Conservation (phyloP, 2,329 filamentous ascomycete genomes). For the Fusarium nanum region DNA sequence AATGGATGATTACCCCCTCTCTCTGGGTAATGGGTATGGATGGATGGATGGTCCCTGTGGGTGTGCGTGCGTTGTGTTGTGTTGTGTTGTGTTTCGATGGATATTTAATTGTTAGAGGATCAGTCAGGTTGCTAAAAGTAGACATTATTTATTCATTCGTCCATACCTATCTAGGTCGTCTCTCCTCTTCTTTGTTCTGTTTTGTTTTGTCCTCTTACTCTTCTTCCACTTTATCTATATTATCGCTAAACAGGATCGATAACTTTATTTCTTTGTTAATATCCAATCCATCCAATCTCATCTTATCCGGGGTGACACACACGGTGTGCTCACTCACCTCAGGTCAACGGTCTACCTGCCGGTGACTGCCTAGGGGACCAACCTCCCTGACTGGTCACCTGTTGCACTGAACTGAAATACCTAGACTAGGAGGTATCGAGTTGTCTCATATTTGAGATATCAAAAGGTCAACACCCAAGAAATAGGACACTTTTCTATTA, state of each 20-base stretch:
- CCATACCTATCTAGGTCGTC: not conserved
- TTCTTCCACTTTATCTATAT: not conserved
- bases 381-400: constrained; percentile 32
- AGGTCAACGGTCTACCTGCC: constrained; percentile 13
- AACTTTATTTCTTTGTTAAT: not conserved
- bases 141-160: constrained; percentile 5
- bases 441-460: not conserved
- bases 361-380: constrained; percentile 30
- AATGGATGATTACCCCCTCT: not conserved
- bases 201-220: not conserved
- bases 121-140: constrained; percentile 19
- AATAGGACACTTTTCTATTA: not conserved
- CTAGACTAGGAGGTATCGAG: not conserved
- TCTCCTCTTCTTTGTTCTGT: not conserved
- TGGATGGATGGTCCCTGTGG: not conserved
- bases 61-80: not conserved
- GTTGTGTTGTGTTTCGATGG: constrained; percentile 7
- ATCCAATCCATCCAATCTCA: not conserved
- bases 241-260: not conserved
- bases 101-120: constrained; percentile 7
- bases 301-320: constrained; percentile 27
- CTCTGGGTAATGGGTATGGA: not conserved
- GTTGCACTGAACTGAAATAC: constrained; percentile 21
- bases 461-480: not conserved
- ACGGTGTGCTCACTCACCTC: constrained; percentile 21